Base-by-base conservation (phyloP, 768 basidiomycete species). In the Zangia roseola region DNA sequence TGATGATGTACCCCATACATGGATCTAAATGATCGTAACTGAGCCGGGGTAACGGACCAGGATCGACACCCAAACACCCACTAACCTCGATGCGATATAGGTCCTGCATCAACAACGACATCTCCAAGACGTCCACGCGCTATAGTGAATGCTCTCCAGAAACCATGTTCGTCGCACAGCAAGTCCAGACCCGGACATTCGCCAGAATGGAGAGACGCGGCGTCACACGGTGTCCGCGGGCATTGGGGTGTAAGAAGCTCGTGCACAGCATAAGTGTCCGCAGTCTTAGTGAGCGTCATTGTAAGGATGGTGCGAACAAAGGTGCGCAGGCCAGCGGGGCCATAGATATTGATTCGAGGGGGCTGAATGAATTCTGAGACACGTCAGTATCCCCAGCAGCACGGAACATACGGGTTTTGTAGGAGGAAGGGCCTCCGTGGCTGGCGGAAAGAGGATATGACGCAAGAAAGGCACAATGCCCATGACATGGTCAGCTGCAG, bases 1-100 rank as follows among this genome's bases (percentile, higher is more conserved):
- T 72, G 56, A 94, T 77, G 40, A 89, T 71, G 62, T 87, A 94
- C 14, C 89, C 91, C 47, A 94, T 69, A 61, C 87, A 93, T 1
- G 85, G 83, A 58, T 86, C 90, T 88, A 56, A 21, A 42, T 43
- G 41, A 34, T 30, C 42, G 28, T 47, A 2, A 40, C 20, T 40
- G 24, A 23, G 42, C 19, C 24, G 23, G 47, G 44, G 16, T 43
- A 13, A 49, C 35, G n/a, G 36, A 45, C 44, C 35, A 30, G 45
- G 16, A 19, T 30, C 37, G 40, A 35, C 26, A 21, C 33, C 10
- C 20, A 14, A 24, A 39, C 23, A 16, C 42, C 14, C 10, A 59
- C 77, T 50, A 47, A 88, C 90, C 84, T 68, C 90, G 79, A 64
- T 94, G 91, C 28, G 71, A 57, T 43, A 94, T 86, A 2, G 86